Conservation (phyloP, 768 basidiomycete species). For the Tylopilus subfusipes region DNA sequence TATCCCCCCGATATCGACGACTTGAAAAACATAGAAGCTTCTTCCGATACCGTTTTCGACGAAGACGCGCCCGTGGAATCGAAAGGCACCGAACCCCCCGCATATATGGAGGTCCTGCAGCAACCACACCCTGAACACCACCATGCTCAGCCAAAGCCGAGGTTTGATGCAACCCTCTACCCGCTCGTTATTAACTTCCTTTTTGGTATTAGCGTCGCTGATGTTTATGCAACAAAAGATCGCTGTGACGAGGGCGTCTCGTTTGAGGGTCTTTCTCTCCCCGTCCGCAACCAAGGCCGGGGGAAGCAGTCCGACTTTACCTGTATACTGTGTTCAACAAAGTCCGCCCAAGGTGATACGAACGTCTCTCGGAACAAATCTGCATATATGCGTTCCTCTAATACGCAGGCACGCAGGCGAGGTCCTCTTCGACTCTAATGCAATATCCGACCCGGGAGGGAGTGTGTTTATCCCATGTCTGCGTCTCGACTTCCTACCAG, state of each 20-base stretch:
- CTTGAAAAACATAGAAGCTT: constrained; percentile 12
- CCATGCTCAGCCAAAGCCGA: neutral
- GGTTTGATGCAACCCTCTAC: constrained; percentile 14
- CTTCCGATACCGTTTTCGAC: constrained; percentile 24
- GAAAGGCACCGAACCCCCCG: neutral
- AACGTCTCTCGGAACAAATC: neutral
- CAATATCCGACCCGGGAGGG: neutral
- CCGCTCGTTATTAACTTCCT: constrained; percentile 10
- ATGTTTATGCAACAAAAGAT: neutral
- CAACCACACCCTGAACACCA: neutral
- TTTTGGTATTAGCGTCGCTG: constrained; percentile 5
- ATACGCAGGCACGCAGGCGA: constrained; percentile 12
- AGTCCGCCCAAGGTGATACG: constrained; percentile 21
- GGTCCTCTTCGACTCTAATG: neutral
- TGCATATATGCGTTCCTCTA: constrained; percentile 22
- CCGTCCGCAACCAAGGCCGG: constrained; percentile 19
- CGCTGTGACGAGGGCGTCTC: neutral
- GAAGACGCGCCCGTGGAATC: neutral
- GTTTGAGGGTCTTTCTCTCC: neutral
- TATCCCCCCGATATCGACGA: constrained; percentile 6
- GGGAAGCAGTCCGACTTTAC: constrained; percentile 11
- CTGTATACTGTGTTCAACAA: constrained; percentile 20
- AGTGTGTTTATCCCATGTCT: neutral
- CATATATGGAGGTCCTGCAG: constrained; percentile 15
- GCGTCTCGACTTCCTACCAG: constrained; percentile 13